Evolutionary conservation across 495 filamentous ascomycete species (phyloP), one percentile per base, ranked within the genome.

Genomic region (Hypomontagnella monticulosa): DNA sequence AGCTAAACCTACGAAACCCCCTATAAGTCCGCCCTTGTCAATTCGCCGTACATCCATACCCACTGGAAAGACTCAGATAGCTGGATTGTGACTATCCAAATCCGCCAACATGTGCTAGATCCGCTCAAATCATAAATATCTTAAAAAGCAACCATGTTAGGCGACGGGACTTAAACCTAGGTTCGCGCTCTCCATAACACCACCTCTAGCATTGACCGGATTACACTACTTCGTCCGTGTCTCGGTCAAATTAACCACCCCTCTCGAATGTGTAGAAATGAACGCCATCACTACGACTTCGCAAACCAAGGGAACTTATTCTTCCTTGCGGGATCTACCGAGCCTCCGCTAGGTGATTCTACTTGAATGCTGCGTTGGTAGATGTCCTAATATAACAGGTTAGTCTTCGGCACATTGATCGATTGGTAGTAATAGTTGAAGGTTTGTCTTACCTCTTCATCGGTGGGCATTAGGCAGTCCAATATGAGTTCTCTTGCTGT

Each of bases 401-500:
- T 70, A 78, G 73, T 51, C 12, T 66, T 50, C 1, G 27, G n/a
- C 14, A 4, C 5, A 6, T n/a, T 11, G 4, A 18, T 66, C 23
- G 6, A 27, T 38, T 10, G 36, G 30, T 20, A 32, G 8, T 19
- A 14, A 20, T 20, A 41, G 11, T 52, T 27, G 49, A 40, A 62
- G 23, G 15, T 5, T 32, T 23, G 9, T 50, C 79, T 48, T 52
- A 88, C 87, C 71, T 89, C 87, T 48, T 89, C 87, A 71, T 89
- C 87, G 41, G 76, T 83, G 11, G 74, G 51, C 66, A 89, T 79
- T 65, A 76, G 71, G 34, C 79, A 80, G 70, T 96, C 92, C 46
- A 97, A 73, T 32, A 97, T 85, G 70, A 96, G 72, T 62, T 88
- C 85, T 65, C 85, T 84, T 9, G 89, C 81, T 56, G 83, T 81